Evolutionary conservation across 441 rosid genomes (phyloP).

Genomic region (Mallotus japonicus): DNA sequence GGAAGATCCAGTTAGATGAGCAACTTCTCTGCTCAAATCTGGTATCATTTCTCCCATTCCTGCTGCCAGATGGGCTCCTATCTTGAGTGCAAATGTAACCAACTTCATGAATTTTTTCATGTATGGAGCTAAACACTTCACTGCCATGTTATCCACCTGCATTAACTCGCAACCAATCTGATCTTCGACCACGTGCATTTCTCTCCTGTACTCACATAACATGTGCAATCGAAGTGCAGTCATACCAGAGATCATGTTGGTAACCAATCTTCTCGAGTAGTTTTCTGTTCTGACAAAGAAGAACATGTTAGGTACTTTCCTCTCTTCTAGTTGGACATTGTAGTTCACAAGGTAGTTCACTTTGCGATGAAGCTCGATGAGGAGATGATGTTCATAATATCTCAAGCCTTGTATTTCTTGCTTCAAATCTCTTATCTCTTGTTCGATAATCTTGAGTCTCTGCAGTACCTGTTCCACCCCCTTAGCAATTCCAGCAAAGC

Average conservation of each 20-base stretch:
- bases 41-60: too few relatives aligned
- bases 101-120: conserved; percentile 83
- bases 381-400: conserved; percentile 83
- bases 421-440: conserved; percentile 89
- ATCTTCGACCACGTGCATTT: conserved; percentile 90
- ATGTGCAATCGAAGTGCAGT: conserved; percentile 80
- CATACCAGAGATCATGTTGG: conserved; percentile 78
- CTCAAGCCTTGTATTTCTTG: conserved; percentile 95
- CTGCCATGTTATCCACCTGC: conserved; percentile 81
- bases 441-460: conserved; percentile 90
- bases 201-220: conserved; percentile 81
- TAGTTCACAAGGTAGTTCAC: conserved; percentile 86
- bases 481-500: conserved; percentile 81
- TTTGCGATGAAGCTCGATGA: conserved; percentile 83
- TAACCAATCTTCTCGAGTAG: conserved; percentile 80
- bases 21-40: conserved; percentile 80
- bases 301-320: conserved; percentile 97
- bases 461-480: conserved; percentile 85
- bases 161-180: conserved; percentile 88
- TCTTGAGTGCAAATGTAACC: conserved; percentile 81
- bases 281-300: conserved; percentile 75
- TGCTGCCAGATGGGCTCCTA: conserved; percentile 94
- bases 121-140: conserved; percentile 75
- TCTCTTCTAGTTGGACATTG: conserved; percentile 75
- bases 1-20: conserved; percentile 69